phyloP scores from a whole-genome alignment of 1,284 basidiomycete species.

The Ustilago hordei region DNA sequence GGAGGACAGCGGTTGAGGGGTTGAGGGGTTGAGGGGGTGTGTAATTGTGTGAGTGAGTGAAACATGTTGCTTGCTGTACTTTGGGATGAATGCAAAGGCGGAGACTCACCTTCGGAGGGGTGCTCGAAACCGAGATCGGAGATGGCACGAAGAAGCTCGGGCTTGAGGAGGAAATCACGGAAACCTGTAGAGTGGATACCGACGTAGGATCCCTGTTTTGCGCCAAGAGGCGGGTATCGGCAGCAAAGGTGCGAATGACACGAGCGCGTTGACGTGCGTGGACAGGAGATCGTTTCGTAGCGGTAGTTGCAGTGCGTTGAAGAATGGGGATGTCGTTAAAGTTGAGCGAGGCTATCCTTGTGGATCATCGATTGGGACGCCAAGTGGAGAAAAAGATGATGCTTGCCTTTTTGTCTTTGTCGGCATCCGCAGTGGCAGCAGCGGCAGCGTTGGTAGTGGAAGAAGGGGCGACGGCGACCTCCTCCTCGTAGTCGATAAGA shows the following conservation, averaged over 20 bases:
- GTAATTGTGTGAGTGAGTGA: not conserved
- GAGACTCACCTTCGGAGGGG: conserved; percentile 89
- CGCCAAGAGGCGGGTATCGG: not conserved
- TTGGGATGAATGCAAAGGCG: not conserved
- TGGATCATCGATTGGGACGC: not conserved
- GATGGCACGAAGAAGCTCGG: conserved; percentile 95
- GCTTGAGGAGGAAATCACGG: conserved; percentile 92
- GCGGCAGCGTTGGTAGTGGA: conserved; percentile 58
- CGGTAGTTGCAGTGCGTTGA: not conserved
- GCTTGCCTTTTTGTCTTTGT: conserved; percentile 68
- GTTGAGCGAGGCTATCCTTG: not conserved
- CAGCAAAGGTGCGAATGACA: not conserved
- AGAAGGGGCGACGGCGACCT: conserved; percentile 63
- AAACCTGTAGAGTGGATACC: conserved; percentile 70
- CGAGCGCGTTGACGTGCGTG: not conserved
- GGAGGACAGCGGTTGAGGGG: too few relatives aligned
- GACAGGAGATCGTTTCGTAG: not conserved
- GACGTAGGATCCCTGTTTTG: conserved; percentile 67
- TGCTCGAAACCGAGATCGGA: conserved; percentile 99
- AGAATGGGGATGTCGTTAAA: not conserved
- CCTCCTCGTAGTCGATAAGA: conserved; percentile 70
- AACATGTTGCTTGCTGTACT: not conserved
- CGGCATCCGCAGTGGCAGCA: conserved; percentile 54
- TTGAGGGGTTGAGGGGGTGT: not conserved
- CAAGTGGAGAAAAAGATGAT: conserved; percentile 20